phyloP scores from a whole-genome alignment of 148 eudicot genomes.

The Dianthus caryophyllus region DNA sequence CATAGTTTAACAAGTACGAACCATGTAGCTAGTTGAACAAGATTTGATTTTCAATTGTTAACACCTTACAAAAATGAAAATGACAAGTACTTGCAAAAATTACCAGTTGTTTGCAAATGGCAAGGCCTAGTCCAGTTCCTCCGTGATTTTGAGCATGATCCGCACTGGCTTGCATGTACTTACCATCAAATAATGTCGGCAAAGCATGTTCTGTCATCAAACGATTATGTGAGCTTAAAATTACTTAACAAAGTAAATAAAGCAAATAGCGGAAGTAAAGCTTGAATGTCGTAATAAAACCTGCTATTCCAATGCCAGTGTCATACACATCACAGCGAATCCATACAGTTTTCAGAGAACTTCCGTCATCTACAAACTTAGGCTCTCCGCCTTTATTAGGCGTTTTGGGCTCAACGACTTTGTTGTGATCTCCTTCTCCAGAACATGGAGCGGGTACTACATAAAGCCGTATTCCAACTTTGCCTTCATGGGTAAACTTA shows the following conservation, averaged over 20 bases:
- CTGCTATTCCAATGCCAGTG: slow-evolving; percentile 97
- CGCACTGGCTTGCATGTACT: slow-evolving; percentile 88
- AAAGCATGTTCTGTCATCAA: slow-evolving; percentile 64
- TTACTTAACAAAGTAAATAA: neutral
- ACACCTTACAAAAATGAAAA: too few relatives aligned
- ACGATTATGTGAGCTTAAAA: slow-evolving; percentile 6
- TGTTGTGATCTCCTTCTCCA: slow-evolving; percentile 27
- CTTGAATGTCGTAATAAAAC: slow-evolving; percentile 24
- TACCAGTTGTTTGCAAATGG: slow-evolving; percentile 98
- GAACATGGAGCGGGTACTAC: slow-evolving; percentile 45
- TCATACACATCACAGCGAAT: slow-evolving; percentile 89
- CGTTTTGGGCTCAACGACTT: slow-evolving; percentile 28
- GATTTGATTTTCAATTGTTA: too few relatives aligned
- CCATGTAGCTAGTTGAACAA: too few relatives aligned
- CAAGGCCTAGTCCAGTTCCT: slow-evolving; percentile 92
- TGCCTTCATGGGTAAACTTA: slow-evolving; percentile 94
- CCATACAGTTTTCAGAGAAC: slow-evolving; percentile 58
- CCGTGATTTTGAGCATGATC: slow-evolving; percentile 94
- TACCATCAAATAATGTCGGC: slow-evolving; percentile 74
- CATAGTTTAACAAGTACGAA: too few relatives aligned
- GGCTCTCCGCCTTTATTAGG: slow-evolving; percentile 30
- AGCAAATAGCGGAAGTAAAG: neutral
- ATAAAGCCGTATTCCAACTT: slow-evolving; percentile 76
- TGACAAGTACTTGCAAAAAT: slow-evolving; percentile 1
- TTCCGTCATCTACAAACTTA: slow-evolving; percentile 29